A percentile compares a stretch with the other conserved stretches of the same genome.
Evolutionary conservation across 2,329 filamentous ascomycete species (phyloP).

Genomic region (Beauveria caledonica): DNA sequence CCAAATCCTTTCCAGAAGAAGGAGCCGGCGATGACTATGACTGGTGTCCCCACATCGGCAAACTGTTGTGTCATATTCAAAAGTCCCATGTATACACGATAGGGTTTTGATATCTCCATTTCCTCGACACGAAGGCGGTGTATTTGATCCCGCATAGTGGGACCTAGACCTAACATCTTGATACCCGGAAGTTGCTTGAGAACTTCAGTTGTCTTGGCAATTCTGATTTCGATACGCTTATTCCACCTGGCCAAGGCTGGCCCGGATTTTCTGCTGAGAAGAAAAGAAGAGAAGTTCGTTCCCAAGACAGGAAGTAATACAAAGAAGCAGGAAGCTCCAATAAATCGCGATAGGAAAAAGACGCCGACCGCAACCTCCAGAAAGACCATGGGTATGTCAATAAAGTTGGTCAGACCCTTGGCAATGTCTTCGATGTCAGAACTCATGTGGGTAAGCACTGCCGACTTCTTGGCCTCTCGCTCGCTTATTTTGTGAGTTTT

Average conservation of each 20-base stretch:
- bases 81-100: neutral
- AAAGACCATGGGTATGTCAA: neutral
- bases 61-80: neutral
- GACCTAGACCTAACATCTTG: slow-evolving; percentile 3
- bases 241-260: neutral
- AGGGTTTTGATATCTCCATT: neutral
- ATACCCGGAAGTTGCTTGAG: neutral
- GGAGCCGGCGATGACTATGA: neutral
- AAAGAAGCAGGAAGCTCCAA: neutral
- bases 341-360: neutral
- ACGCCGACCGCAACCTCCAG: neutral
- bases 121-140: neutral
- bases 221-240: neutral
- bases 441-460: slow-evolving; percentile 8
- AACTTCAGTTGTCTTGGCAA: neutral
- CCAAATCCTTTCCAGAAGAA: slow-evolving; percentile 4
- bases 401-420: neutral
- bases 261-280: neutral
- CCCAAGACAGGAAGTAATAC: neutral
- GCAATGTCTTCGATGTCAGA: neutral
- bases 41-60: neutral
- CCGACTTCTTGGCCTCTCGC: slow-evolving; percentile 20
- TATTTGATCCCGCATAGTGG: neutral
- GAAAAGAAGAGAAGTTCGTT: neutral
- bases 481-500: slow-evolving; percentile 29